Conservation (phyloP, 1,139 yeast genomes). For the Hyphopichia wangnamkhiaoensis region DNA sequence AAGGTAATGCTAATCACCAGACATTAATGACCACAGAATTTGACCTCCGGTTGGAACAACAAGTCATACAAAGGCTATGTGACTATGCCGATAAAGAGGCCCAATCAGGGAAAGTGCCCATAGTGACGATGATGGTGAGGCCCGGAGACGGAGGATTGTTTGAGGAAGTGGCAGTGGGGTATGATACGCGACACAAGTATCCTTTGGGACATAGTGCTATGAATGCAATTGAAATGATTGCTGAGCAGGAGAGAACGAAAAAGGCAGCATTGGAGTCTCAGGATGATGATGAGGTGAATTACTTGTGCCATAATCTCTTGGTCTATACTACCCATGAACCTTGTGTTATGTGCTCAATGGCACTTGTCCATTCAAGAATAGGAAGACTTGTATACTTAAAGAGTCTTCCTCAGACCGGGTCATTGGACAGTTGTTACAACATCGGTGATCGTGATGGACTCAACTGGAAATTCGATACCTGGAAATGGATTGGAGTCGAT, state of each 20-base stretch:
- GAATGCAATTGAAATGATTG: conserved; percentile 65
- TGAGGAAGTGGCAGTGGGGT: conserved; percentile 20
- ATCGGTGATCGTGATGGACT: conserved; percentile 71
- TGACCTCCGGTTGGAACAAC: conserved; percentile 45
- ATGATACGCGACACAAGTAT: conserved; percentile 24
- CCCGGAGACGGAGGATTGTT: conserved; percentile 5
- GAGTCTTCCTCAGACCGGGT: conserved; percentile 36
- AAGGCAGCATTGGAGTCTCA: conserved; percentile 4
- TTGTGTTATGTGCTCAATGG: conserved; percentile 97
- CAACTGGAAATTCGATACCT: conserved; percentile 81
- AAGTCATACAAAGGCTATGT: conserved; percentile 34
- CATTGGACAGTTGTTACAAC: conserved; percentile 67
- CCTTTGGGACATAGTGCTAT: conserved; percentile 76
- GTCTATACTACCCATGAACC: conserved; percentile 95
- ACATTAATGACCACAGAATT: conserved; percentile 54
- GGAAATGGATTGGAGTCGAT: conserved; percentile 56
- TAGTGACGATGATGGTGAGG: conserved; percentile 26
- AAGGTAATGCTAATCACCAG: conserved; percentile 86
- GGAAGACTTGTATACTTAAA: conserved; percentile 64
- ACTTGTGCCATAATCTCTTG: conserved; percentile 73
- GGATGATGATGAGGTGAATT: conserved; percentile 27
- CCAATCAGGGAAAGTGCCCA: conserved; percentile 1
- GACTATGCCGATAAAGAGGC: conserved; percentile 5
- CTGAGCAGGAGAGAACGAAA: conserved; percentile 47
- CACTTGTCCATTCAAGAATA: conserved; percentile 86